phyloP scores from a whole-genome alignment of 1,284 basidiomycete species.

The Pterulicium gracile region DNA sequence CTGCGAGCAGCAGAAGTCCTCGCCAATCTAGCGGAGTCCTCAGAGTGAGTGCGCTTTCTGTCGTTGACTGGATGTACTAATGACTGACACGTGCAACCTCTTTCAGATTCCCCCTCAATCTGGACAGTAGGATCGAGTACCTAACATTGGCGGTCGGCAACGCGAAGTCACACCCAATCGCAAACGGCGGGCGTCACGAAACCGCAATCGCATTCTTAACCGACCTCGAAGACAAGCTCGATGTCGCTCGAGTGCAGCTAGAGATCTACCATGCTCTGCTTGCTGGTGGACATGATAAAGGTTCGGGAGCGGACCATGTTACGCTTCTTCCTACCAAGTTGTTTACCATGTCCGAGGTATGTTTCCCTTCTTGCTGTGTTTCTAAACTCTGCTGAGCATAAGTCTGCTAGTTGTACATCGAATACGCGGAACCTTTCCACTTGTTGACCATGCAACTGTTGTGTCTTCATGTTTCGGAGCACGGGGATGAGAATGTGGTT shows the following conservation, averaged over 20 bases:
- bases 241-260: slow-evolving; percentile 93
- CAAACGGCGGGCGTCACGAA: slow-evolving; percentile 66
- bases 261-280: slow-evolving; percentile 69
- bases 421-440: slow-evolving; percentile 83
- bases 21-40: slow-evolving; percentile 78
- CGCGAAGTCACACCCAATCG: slow-evolving; percentile 86
- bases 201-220: slow-evolving; percentile 86
- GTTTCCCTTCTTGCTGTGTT: slow-evolving; percentile 12
- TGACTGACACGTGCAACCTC: slow-evolving; percentile 2
- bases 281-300: slow-evolving; percentile 47
- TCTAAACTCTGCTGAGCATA: slow-evolving; percentile 6
- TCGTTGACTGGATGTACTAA: slow-evolving; percentile 3
- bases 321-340: slow-evolving; percentile 42
- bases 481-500: slow-evolving; percentile 76
- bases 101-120: slow-evolving; percentile 52
- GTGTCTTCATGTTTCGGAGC: slow-evolving; percentile 90
- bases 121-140: slow-evolving; percentile 76
- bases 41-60: slow-evolving; percentile 42
- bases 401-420: slow-evolving; percentile 65
- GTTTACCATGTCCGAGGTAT: slow-evolving; percentile 63
- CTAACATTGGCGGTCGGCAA: slow-evolving; percentile 91
- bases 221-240: slow-evolving; percentile 91
- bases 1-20: slow-evolving; percentile 84
- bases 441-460: slow-evolving; percentile 80
- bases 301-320: slow-evolving; percentile 45